These are phyloP conservation scores for Ilyonectria robusta DNA, from an alignment of 2,329 filamentous ascomycete species.

Conservation along the genomic window DNA sequence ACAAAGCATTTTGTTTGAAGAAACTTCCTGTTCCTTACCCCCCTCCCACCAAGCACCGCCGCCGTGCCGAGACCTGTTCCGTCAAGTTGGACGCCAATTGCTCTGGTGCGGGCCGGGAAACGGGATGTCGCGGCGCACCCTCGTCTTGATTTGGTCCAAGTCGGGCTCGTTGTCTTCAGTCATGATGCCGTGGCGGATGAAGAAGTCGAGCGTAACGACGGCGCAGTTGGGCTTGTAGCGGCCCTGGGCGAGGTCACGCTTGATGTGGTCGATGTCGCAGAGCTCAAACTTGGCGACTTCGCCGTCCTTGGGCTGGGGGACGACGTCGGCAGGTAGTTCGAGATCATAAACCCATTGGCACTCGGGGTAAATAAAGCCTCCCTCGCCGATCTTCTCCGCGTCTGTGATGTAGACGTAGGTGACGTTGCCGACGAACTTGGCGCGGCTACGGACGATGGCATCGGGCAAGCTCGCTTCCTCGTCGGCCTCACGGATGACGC, in stretches of 20 bases:
- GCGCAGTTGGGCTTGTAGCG: slow-evolving; percentile 96
- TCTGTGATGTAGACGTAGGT: slow-evolving; percentile 90
- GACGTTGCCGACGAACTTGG: slow-evolving; percentile 76
- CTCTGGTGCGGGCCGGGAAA: slow-evolving; percentile 79
- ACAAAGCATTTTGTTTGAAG: slow-evolving; percentile 16
- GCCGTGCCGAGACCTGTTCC: not conserved
- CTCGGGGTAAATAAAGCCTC: slow-evolving; percentile 88
- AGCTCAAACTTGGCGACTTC: slow-evolving; percentile 91
- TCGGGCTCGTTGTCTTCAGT: slow-evolving; percentile 84
- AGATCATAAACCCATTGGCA: slow-evolving; percentile 94
- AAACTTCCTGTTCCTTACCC: not conserved
- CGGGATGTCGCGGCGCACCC: slow-evolving; percentile 83
- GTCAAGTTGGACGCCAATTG: slow-evolving; percentile 46
- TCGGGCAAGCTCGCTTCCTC: slow-evolving; percentile 90
- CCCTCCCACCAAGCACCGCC: not conserved
- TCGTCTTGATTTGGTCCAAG: slow-evolving; percentile 80
- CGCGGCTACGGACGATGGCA: slow-evolving; percentile 73
- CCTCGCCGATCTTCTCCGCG: slow-evolving; percentile 82
- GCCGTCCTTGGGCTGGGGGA: slow-evolving; percentile 84
- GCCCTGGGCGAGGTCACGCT: slow-evolving; percentile 76
- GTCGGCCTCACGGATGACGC: slow-evolving; percentile 85
- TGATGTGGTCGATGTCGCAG: slow-evolving; percentile 82
- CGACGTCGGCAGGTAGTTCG: slow-evolving; percentile 77
- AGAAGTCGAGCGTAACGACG: slow-evolving; percentile 88
- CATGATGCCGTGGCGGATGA: slow-evolving; percentile 86